Percentiles rank a stretch among this genome's conserved stretches.
Conservation (phyloP, 139 green algal species). For the Pleodorina starrii region DNA sequence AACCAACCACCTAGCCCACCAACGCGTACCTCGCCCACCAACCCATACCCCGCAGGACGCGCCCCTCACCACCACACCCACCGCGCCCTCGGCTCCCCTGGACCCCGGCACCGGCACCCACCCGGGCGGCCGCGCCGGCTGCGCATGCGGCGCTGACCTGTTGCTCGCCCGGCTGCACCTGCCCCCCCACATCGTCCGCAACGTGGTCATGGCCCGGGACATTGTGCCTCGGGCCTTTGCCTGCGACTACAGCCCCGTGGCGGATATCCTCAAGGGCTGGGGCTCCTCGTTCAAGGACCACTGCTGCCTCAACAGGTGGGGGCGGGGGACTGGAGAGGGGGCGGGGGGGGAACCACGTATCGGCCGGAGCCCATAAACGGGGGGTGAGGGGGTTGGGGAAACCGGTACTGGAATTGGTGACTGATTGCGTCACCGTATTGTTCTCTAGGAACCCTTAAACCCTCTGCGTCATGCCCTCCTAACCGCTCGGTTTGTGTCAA, state of each 20-base stretch:
- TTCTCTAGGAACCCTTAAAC: no score
- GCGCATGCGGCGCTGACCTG: conserved; percentile 51
- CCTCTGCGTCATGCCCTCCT: no score
- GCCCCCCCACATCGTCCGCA: conserved; percentile 71
- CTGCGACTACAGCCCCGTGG: conserved; percentile 96
- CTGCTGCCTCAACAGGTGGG: conserved; percentile 49
- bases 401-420: no score
- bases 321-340: neutral
- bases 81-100: neutral
- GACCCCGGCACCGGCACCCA: neutral
- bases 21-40: no score
- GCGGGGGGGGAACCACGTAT: neutral
- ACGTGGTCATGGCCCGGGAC: conserved; percentile 92
- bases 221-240: conserved; percentile 97
- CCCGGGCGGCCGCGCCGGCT: neutral
- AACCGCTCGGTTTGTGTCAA: no score
- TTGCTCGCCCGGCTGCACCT: conserved; percentile 59
- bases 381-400: no score
- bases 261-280: conserved; percentile 76
- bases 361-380: no score
- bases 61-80: neutral
- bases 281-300: conserved; percentile 83
- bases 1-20: no score
- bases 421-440: no score
- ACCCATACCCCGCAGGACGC: neutral